Evolutionary conservation across 2,329 filamentous ascomycete genomes (phyloP).

Genomic region (Lasiodiplodia sp.): DNA sequence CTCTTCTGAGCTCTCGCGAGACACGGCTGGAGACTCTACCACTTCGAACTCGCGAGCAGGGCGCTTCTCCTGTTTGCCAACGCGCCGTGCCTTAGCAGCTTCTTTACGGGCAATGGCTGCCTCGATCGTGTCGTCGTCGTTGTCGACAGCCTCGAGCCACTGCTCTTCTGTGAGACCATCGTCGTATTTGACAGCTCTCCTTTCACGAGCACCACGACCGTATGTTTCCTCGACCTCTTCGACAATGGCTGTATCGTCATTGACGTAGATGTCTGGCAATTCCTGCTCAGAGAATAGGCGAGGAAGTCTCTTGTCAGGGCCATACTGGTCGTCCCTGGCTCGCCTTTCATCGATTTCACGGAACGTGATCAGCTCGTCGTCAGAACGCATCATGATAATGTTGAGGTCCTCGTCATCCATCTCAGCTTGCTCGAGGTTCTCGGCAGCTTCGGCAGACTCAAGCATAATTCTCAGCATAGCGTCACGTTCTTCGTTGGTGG

Average conservation of each 20-base stretch:
- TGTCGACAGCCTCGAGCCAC: slow-evolving; percentile 97
- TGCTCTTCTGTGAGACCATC: slow-evolving; percentile 98
- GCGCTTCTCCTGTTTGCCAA: slow-evolving; percentile 76
- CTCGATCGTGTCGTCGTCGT: slow-evolving; percentile 93
- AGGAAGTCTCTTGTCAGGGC: slow-evolving; percentile 71
- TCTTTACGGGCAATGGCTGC: slow-evolving; percentile 91
- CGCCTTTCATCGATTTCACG: slow-evolving; percentile 84
- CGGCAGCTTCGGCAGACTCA: slow-evolving; percentile 75
- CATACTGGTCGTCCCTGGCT: slow-evolving; percentile 71
- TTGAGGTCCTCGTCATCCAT: slow-evolving; percentile 99
- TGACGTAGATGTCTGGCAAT: slow-evolving; percentile 91
- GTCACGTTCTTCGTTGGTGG: slow-evolving; percentile 96
- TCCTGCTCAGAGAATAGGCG: slow-evolving; percentile 89
- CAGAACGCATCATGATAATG: slow-evolving; percentile 87
- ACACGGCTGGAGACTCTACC: slow-evolving; percentile 79
- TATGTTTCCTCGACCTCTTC: slow-evolving; percentile 78
- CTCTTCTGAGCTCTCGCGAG: slow-evolving; percentile 84
- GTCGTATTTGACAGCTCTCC: slow-evolving; percentile 93
- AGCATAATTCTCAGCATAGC: slow-evolving; percentile 93
- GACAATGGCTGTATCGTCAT: slow-evolving; percentile 80
- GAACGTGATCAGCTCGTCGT: slow-evolving; percentile 80
- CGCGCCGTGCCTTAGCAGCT: slow-evolving; percentile 81
- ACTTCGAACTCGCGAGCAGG: slow-evolving; percentile 48
- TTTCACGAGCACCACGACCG: slow-evolving; percentile 92
- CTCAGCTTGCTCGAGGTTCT: slow-evolving; percentile 85